Evolutionary conservation across 1,284 basidiomycete genomes (phyloP).

Genomic region (Sporisorium graminicola): DNA sequence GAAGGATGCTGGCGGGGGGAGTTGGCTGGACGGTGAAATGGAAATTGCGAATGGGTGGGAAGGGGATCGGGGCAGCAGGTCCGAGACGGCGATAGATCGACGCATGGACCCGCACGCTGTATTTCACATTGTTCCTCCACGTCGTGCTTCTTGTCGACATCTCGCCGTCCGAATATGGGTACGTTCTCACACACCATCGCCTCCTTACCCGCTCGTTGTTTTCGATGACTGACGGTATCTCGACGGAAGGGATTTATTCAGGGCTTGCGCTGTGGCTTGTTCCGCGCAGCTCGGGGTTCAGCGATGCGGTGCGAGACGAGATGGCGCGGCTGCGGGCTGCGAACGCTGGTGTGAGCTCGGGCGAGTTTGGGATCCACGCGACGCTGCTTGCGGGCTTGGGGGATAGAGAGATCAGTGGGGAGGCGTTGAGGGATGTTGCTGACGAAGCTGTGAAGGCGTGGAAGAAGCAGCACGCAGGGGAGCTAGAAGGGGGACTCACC

Average conservation of each 20-base stretch:
- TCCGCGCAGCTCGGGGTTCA: background rate
- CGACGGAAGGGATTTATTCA: conserved; percentile 25
- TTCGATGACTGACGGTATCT: background rate
- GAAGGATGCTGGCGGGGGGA: too few relatives aligned
- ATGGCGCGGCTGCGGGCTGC: background rate
- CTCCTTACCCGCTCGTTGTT: too few relatives aligned
- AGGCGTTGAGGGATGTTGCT: background rate
- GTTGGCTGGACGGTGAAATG: too few relatives aligned
- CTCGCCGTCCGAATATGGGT: background rate
- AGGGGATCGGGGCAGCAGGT: too few relatives aligned
- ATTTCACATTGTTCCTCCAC: too few relatives aligned
- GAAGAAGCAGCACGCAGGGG: background rate
- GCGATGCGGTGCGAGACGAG: background rate
- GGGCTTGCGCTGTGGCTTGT: conserved; percentile 43
- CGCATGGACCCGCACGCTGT: background rate
- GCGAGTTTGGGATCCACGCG: conserved; percentile 30
- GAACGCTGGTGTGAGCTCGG: conserved; percentile 1
- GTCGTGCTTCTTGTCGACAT: too few relatives aligned
- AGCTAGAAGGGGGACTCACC: background rate
- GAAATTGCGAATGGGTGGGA: too few relatives aligned
- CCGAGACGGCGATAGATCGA: too few relatives aligned
- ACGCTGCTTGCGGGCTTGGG: conserved; percentile 37
- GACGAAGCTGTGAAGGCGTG: conserved; percentile 3
- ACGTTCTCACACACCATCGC: background rate
- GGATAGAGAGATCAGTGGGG: background rate